Evolutionary conservation across 495 filamentous ascomycete genomes (phyloP).

Genomic region (Aspergillus carlsbadensis): DNA sequence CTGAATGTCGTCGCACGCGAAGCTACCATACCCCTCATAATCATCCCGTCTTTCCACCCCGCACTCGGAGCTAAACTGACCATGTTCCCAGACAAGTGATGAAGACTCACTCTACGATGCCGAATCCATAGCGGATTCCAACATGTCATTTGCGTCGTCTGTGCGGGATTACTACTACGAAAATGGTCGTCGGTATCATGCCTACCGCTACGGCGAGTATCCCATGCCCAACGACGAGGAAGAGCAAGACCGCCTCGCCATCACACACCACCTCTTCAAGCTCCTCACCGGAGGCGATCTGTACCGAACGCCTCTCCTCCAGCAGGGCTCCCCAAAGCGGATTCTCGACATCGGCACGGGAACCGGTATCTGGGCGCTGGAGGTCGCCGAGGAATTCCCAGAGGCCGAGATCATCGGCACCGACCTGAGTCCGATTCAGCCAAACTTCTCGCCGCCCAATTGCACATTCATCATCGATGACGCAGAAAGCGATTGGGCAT

Average conservation of each 20-base stretch:
- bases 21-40: background rate
- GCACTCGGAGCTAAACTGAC: background rate
- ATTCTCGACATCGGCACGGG: constrained; percentile 54
- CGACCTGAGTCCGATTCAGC: constrained; percentile 59
- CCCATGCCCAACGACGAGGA: constrained; percentile 59
- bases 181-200: constrained; percentile 63
- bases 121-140: constrained; percentile 36
- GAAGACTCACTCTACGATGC: constrained; percentile 41
- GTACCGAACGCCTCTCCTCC: constrained; percentile 49
- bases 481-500: constrained; percentile 50
- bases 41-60: background rate
- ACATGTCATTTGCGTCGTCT: constrained; percentile 48
- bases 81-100: constrained; percentile 35
- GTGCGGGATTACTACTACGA: constrained; percentile 51
- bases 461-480: constrained; percentile 51
- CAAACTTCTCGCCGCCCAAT: constrained; percentile 49
- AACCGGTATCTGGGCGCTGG: constrained; percentile 62
- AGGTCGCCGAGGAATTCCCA: constrained; percentile 60
- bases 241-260: constrained; percentile 66
- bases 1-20: background rate
- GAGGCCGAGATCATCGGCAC: constrained; percentile 59
- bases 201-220: constrained; percentile 56
- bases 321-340: constrained; percentile 22
- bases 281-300: constrained; percentile 52
- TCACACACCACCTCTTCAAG: constrained; percentile 61